These are phyloP conservation scores for Coemansia sp. DNA, from an alignment of 192 early-diverging fungal species.

Conservation along the genomic window DNA sequence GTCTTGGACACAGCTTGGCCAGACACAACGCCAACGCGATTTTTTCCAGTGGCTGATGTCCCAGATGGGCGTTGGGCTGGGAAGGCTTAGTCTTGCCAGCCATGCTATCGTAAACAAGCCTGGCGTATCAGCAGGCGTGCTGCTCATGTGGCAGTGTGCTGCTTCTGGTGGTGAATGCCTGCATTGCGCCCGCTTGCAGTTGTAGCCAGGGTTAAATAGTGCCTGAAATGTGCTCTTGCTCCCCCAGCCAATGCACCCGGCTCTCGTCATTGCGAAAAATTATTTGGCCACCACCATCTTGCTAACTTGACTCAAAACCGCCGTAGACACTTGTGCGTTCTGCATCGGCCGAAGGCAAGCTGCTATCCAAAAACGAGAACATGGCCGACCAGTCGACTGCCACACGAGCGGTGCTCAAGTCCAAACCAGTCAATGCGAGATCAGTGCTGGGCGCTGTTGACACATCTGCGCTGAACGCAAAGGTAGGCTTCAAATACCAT, in stretches of 20 bases:
- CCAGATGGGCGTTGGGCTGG: background rate
- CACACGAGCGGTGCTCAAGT: constrained; percentile 4
- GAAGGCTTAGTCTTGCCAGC: constrained; percentile 4
- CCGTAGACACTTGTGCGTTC: constrained; percentile 2
- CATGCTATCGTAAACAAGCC: constrained; percentile 6
- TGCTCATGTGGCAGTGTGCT: constrained; percentile 13
- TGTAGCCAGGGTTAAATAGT: background rate
- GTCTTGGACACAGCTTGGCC: background rate
- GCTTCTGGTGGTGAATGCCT: background rate
- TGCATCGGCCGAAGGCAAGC: constrained; percentile 7
- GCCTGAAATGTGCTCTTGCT: background rate
- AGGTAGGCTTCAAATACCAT: no score
- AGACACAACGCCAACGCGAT: background rate
- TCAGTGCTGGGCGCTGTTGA: constrained; percentile 11
- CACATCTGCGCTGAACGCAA: constrained; percentile 11
- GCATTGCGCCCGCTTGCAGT: background rate
- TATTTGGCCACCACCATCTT: background rate
- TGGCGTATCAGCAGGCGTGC: constrained; percentile 8
- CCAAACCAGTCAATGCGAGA: constrained; percentile 9
- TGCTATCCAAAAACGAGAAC: constrained; percentile 6
- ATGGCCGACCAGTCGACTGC: background rate
- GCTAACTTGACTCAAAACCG: background rate
- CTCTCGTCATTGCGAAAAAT: background rate
- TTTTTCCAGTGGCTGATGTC: constrained; percentile 6
- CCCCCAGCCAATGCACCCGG: background rate